Base-by-base conservation (phyloP, 1,139 yeast genomes). In the Suhomyces choctaworum region DNA sequence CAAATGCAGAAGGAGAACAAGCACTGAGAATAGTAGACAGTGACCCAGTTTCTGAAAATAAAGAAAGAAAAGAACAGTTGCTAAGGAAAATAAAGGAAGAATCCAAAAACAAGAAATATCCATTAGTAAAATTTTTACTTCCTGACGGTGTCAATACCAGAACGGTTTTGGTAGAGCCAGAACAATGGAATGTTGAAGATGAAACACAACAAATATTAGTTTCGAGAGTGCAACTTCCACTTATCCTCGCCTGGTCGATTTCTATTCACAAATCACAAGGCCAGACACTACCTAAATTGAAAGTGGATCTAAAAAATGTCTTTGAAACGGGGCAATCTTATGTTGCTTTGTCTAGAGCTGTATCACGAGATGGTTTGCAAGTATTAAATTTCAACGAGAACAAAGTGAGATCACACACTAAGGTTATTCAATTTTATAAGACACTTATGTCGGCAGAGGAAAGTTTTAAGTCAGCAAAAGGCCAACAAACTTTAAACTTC, bases 181-280 rank as follows among this genome's bases (percentile, higher is more conserved):
- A 70, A 44, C 57, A 53, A 32, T 70, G 75, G 70, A 58, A 60
- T 1, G 57, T 67, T 6, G 75, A 70, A 49, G 70, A 66, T 46
- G 73, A 66, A 28, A 47, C 51, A 29, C 59, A 53, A 34, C 47
- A 48, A 7, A 55, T 58, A 1, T 44, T 64, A 22, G 67, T 62
- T 14, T 58, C 59, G 24, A 49, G 68, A 37, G 54, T 50, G 5
- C 96, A 88, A 52, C 54, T 92, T 2, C 99, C 99, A 0, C 63
- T 92, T 34, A 82, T 89, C 50, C 65, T 90, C 12, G 96, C 98
- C 0, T 92, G 97, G 97, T 90, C 98, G 0, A 62, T 92, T 27
- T 88, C 97, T 0, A 90, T 92, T 32, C 99, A 92, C 57, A 92
- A 92, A 60, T 82, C 97, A 0, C 98, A 92, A 56, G 98, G 98